Evolutionary conservation across 1,284 basidiomycete species (phyloP).

Genomic region (Heterobasidion occidentale): DNA sequence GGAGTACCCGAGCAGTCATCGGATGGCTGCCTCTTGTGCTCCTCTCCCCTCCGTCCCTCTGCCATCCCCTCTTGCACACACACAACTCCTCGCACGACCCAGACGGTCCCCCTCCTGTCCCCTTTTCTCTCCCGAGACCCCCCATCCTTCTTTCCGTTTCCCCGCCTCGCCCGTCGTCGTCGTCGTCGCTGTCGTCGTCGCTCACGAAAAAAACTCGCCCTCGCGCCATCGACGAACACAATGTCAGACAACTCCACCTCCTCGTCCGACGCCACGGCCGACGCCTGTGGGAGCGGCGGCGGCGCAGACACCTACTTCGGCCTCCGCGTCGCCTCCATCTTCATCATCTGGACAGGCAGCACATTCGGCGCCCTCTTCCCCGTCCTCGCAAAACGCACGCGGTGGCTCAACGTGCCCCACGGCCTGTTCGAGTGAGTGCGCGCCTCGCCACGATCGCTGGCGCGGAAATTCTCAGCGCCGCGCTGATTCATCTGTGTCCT

Average conservation of each 20-base stretch:
- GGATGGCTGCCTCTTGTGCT: too few species aligned
- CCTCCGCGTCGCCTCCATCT: conserved; percentile 79
- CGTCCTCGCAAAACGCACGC: conserved; percentile 59
- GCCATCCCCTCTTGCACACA: background rate
- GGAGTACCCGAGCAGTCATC: background rate
- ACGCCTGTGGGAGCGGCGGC: conserved; percentile 22
- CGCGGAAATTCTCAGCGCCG: background rate
- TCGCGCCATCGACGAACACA: background rate
- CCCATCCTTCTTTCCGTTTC: background rate
- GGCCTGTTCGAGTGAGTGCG: conserved; percentile 63
- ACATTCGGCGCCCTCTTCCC: conserved; percentile 77
- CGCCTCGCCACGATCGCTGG: background rate
- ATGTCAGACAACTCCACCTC: background rate
- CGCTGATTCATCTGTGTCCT: background rate
- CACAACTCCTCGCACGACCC: background rate
- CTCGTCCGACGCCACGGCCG: background rate
- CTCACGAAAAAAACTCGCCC: background rate
- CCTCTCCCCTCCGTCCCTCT: background rate
- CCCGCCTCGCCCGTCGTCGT: background rate
- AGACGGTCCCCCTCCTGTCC: background rate
- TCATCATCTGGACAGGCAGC: conserved; percentile 76
- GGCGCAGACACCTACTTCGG: conserved; percentile 27
- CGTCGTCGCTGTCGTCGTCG: background rate
- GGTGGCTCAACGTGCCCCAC: conserved; percentile 54
- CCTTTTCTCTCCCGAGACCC: background rate